Conservation (phyloP, 192 early-diverging fungal genomes). For the Coemansia sp. region DNA sequence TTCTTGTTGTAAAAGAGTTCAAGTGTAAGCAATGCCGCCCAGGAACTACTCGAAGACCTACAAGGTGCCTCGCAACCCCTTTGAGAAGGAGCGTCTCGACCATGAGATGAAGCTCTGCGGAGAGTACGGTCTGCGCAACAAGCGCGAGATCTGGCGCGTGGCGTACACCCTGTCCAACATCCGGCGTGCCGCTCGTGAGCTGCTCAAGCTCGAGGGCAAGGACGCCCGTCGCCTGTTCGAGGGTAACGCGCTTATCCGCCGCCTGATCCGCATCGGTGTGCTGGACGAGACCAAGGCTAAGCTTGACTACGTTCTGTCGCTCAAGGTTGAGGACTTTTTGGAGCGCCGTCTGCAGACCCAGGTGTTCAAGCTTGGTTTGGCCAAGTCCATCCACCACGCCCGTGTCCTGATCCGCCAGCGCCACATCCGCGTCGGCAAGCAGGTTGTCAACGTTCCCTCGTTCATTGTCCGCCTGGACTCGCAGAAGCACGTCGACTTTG, state of each 20-base stretch:
- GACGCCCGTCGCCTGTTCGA: slow-evolving; percentile 98
- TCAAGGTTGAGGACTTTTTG: slow-evolving; percentile 99
- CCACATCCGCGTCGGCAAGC: slow-evolving; percentile 98
- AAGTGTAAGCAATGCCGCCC: slow-evolving; percentile 45
- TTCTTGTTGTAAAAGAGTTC: slow-evolving; percentile 3
- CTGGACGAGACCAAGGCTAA: slow-evolving; percentile 97
- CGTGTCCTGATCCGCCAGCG: slow-evolving; percentile 98
- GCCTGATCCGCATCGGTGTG: slow-evolving; percentile 98
- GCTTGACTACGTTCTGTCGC: slow-evolving; percentile 98
- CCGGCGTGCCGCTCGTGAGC: slow-evolving; percentile 99
- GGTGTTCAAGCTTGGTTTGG: slow-evolving; percentile 97
- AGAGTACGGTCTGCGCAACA: slow-evolving; percentile 98
- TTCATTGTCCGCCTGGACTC: slow-evolving; percentile 92
- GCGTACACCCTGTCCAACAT: slow-evolving; percentile 98
- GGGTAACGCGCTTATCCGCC: slow-evolving; percentile 99
- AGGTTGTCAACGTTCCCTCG: slow-evolving; percentile 95
- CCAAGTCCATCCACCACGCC: slow-evolving; percentile 99
- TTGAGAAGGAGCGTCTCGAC: slow-evolving; percentile 96
- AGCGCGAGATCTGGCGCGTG: slow-evolving; percentile 99
- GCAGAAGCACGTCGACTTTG: slow-evolving; percentile 84
- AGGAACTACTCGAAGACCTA: slow-evolving; percentile 77
- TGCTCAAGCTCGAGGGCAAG: slow-evolving; percentile 95
- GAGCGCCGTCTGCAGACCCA: slow-evolving; percentile 99
- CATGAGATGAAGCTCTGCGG: slow-evolving; percentile 93
- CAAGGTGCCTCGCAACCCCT: slow-evolving; percentile 97